Evolutionary conservation across 441 rosid species (phyloP).

Genomic region (Rhodomyrtus psidioides): DNA sequence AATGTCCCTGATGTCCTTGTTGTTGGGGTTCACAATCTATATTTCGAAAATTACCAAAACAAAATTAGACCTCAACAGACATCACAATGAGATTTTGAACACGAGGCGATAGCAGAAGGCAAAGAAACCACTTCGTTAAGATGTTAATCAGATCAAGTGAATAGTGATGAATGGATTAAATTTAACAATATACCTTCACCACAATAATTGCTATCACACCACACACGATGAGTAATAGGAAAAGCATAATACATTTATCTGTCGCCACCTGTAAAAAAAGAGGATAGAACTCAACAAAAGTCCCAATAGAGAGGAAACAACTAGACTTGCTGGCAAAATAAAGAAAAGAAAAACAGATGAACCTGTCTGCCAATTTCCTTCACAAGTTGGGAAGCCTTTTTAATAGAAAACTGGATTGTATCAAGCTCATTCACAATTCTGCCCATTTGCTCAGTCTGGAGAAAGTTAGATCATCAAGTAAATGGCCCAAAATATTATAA

Average conservation of each 20-base stretch:
- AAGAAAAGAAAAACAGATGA: conserved; percentile 3
- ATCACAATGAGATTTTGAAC: background rate
- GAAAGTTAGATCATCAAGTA: conserved; percentile 6
- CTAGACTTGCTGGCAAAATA: background rate
- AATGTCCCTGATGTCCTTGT: conserved; percentile 91
- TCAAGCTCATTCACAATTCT: conserved; percentile 94
- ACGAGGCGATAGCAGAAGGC: background rate
- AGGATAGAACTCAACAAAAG: background rate
- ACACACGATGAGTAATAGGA: conserved; percentile 78
- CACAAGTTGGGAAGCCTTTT: conserved; percentile 96
- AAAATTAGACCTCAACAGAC: background rate
- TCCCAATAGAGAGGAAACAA: background rate
- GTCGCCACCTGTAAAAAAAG: conserved; percentile 74
- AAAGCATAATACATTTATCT: conserved; percentile 98
- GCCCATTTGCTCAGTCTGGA: conserved; percentile 99
- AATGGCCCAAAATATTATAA: background rate
- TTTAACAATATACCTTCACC: conserved; percentile 64
- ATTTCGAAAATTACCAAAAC: background rate
- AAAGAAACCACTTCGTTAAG: background rate
- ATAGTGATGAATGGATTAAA: background rate
- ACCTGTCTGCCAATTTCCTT: conserved; percentile 99
- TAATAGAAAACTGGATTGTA: conserved; percentile 93
- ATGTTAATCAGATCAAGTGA: background rate
- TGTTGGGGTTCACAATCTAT: conserved; percentile 82
- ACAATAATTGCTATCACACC: conserved; percentile 92